Percentiles rank a stretch among this genome's conserved stretches.
These are phyloP conservation scores for Carallia pectinifolia DNA, from an alignment of 345 rosid genomes.

Conservation along the genomic window DNA sequence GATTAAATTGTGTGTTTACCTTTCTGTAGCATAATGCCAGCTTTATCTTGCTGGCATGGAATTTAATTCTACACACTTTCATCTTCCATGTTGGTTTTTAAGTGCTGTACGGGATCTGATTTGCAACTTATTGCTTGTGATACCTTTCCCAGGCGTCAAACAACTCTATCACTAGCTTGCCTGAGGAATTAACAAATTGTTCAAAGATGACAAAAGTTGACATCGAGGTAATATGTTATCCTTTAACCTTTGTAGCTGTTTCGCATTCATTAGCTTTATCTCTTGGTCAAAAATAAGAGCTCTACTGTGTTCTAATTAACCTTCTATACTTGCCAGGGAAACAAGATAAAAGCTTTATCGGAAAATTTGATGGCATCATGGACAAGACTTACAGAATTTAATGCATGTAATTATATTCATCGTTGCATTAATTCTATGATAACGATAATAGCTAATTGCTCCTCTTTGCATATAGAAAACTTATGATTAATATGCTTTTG, in stretches of 20 bases:
- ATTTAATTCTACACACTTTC: not conserved
- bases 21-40: not conserved
- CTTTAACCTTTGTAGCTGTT: not conserved
- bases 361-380: conserved; percentile 64
- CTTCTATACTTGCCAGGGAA: conserved; percentile 57
- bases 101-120: not conserved
- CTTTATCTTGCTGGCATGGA: not conserved
- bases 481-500: not conserved
- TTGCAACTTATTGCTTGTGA: conserved; percentile 3
- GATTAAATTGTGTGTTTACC: too few relatives aligned
- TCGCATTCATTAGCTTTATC: conserved; percentile 4
- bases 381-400: conserved; percentile 75
- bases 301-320: conserved; percentile 7
- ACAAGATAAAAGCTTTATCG: conserved; percentile 61
- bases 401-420: conserved; percentile 56
- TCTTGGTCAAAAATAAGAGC: not conserved
- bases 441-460: not conserved
- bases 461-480: conserved; percentile 7
- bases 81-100: too few relatives aligned
- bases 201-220: conserved; percentile 69
- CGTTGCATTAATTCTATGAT: conserved; percentile 12
- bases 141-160: conserved; percentile 64
- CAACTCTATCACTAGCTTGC: conserved; percentile 59
- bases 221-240: conserved; percentile 59
- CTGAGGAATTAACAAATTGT: conserved; percentile 71